These are phyloP conservation scores for Quercus mongolica DNA, from an alignment of 306 rosid genomes.

Conservation along the genomic window DNA sequence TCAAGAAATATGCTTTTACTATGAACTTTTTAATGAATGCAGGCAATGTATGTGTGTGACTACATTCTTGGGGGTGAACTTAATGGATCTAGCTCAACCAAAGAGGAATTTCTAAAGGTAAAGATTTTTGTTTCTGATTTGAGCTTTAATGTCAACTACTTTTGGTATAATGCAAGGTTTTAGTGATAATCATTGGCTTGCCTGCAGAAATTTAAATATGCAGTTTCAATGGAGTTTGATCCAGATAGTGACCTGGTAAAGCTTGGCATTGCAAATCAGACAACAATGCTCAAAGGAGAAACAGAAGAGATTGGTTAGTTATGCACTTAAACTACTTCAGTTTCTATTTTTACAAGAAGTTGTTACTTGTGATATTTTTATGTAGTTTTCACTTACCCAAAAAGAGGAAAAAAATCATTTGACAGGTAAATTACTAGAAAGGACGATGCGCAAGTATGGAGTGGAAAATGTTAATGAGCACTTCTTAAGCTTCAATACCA, in stretches of 20 bases:
- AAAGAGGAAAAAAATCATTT: not conserved
- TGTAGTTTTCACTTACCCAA: conserved; percentile 2
- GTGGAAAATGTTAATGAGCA: conserved; percentile 77
- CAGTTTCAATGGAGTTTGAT: conserved; percentile 80
- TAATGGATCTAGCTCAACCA: too few species aligned
- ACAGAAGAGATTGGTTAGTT: conserved; percentile 91
- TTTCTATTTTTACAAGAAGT: not conserved
- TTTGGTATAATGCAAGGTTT: conserved; percentile 33
- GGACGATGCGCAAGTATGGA: conserved; percentile 84
- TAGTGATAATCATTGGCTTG: conserved; percentile 82
- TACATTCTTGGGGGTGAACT: too few species aligned
- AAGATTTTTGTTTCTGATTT: too few species aligned
- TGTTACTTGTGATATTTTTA: not conserved
- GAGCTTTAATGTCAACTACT: too few species aligned
- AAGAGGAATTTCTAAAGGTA: too few species aligned
- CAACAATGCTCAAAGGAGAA: conserved; percentile 99
- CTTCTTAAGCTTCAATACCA: conserved; percentile 92
- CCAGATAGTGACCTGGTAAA: conserved; percentile 73
- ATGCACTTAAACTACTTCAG: not conserved
- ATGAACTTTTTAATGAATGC: too few species aligned
- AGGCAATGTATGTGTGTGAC: too few species aligned
- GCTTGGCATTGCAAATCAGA: conserved; percentile 92
- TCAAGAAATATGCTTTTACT: too few species aligned
- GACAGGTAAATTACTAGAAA: conserved; percentile 82
- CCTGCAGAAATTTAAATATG: conserved; percentile 83